These are phyloP conservation scores for Pythium aristosporum DNA, from an alignment of 352 stramenopile species.

Conservation along the genomic window DNA sequence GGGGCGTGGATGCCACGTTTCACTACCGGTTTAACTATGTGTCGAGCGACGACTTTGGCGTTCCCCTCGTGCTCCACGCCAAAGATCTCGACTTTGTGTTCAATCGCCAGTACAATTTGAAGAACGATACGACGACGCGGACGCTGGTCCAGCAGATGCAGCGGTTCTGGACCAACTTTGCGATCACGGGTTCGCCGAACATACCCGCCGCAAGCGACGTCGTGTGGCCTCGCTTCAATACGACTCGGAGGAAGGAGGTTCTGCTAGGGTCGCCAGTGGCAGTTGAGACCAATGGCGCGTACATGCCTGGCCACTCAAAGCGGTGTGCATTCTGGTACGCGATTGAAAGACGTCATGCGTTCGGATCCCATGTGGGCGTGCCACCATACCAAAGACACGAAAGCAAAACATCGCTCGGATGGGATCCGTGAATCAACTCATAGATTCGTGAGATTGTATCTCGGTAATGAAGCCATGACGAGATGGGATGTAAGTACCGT, in stretches of 20 bases:
- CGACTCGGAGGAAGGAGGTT: not conserved
- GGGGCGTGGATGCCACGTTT: constrained; percentile 1
- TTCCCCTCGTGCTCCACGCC: constrained; percentile 9
- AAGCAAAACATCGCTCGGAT: no score
- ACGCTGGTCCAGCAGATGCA: not conserved
- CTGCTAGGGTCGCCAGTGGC: not conserved
- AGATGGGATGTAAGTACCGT: no score
- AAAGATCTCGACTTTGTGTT: constrained; percentile 12
- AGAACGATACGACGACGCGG: not conserved
- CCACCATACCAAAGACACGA: no score
- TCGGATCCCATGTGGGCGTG: no score
- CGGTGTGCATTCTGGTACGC: constrained; percentile 7
- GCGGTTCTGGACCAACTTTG: constrained; percentile 10
- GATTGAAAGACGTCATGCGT: constrained; percentile 3
- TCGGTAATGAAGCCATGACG: not conserved
- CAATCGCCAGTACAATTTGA: not conserved
- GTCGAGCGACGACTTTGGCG: not conserved
- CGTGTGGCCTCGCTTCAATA: constrained; percentile 3
- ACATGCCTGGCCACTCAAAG: not conserved
- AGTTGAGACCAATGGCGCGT: constrained; percentile 1
- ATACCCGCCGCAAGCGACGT: not conserved
- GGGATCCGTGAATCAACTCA: no score
- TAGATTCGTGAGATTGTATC: no score
- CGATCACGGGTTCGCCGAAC: not conserved
- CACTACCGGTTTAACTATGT: constrained; percentile 21